Evolutionary conservation across 768 basidiomycete species (phyloP), one percentile per base, ranked within the genome.

Genomic region (Dioszegia crocea): DNA sequence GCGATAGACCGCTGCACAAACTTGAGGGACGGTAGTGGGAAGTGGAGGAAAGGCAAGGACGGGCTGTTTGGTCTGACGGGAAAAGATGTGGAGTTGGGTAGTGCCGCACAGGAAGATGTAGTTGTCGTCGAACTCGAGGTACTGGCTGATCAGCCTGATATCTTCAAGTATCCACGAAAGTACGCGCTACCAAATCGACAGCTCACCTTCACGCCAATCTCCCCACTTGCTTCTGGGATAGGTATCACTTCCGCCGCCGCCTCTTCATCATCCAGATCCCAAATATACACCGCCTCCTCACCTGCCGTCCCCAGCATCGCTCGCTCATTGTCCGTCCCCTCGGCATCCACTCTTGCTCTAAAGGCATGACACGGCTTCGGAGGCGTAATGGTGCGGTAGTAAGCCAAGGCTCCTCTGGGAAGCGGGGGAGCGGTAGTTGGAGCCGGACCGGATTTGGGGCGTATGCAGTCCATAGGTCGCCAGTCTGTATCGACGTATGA

Each of bases 101-200:
- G 6, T 2, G 8, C 49, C 41, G 47, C 67, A 69, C 29, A 69
- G 17, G 44, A 69, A 73, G 31, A 73, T 40, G 49, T 49, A 62
- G 11, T 64, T 53, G 24, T 73, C 66, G 56, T 73, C 71, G 40
- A 73, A 66, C 43, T 73, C 71, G 54, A 73, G 56, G 52, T 73
- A 73, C 67, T 68, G 41, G 0, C 29, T 24, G 5, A 43, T 56
- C 45, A 61, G 59, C 38, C 19, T 12, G 33, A 23, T 46, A 12
- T 23, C 26, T 16, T 12, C 43, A 27, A 17, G 19, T 23, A 6
- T 33, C 33, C 33, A 33, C 14, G n/a, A n/a, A n/a, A n/a, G n/a
- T n/a, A n/a, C n/a, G n/a, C n/a, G n/a, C n/a, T n/a, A n/a, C n/a
- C n/a, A n/a, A n/a, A n/a, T n/a, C n/a, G n/a, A 33, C 33, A 33